Evolutionary conservation across 495 filamentous ascomycete species (phyloP).

Genomic region (Neurospora tetraspora): DNA sequence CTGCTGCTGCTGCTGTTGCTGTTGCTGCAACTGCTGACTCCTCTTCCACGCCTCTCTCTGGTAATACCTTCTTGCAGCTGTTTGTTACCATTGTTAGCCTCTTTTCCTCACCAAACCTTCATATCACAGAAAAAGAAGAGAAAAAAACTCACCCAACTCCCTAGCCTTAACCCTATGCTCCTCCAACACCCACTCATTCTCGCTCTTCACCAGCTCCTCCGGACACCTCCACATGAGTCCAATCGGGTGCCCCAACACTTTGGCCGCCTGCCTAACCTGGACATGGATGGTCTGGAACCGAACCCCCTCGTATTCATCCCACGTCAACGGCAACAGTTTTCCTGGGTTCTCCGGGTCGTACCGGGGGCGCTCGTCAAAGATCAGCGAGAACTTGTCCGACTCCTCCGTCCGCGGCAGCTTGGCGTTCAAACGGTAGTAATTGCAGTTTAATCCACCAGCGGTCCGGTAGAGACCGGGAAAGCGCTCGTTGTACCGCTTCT

Average conservation of each 20-base stretch:
- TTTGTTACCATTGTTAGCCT: background rate
- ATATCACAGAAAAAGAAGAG: background rate
- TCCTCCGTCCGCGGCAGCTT: slow-evolving; percentile 8
- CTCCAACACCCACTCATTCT: slow-evolving; percentile 26
- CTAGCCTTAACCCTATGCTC: slow-evolving; percentile 17
- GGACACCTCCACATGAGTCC: slow-evolving; percentile 26
- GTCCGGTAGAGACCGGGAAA: slow-evolving; percentile 16
- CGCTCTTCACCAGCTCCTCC: slow-evolving; percentile 23
- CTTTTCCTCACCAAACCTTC: background rate
- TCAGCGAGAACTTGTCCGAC: background rate
- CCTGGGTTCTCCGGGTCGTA: background rate
- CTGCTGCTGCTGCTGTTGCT: background rate
- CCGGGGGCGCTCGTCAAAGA: background rate
- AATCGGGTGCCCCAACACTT: background rate
- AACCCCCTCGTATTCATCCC: background rate
- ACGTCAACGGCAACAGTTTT: background rate
- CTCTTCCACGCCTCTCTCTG: background rate
- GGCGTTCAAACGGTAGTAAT: slow-evolving; percentile 29
- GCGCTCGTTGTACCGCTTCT: slow-evolving; percentile 15
- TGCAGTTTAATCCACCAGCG: slow-evolving; percentile 23
- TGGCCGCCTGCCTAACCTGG: slow-evolving; percentile 5
- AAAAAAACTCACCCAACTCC: slow-evolving; percentile 25
- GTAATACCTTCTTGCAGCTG: background rate
- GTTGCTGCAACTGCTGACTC: background rate
- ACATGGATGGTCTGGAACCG: background rate